Evolutionary conservation across 352 stramenopile genomes (phyloP).

Genomic region (Phytophthora pinifolia): DNA sequence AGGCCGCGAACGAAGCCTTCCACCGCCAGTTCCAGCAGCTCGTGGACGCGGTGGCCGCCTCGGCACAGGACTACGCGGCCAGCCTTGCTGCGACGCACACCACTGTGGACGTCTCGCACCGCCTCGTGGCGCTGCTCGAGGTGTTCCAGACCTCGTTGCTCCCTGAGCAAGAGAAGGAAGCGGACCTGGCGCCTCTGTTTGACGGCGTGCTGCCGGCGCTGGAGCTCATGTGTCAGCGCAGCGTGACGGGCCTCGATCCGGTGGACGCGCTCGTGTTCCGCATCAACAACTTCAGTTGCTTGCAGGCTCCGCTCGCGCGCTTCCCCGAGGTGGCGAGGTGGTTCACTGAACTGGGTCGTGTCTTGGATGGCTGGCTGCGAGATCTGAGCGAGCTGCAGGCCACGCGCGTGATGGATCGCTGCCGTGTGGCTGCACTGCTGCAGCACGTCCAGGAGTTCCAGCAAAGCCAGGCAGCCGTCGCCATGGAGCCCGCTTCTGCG

Average conservation of each 20-base stretch:
- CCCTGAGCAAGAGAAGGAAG: slow-evolving; percentile 48
- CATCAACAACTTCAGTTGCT: slow-evolving; percentile 73
- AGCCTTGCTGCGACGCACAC: slow-evolving; percentile 59
- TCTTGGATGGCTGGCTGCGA: slow-evolving; percentile 40
- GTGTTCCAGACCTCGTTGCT: slow-evolving; percentile 63
- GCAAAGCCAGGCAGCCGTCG: slow-evolving; percentile 21
- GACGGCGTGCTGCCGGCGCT: slow-evolving; percentile 51
- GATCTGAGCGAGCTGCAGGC: slow-evolving; percentile 51
- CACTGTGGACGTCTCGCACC: slow-evolving; percentile 59
- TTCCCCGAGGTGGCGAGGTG: slow-evolving; percentile 51
- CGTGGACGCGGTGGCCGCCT: slow-evolving; percentile 43
- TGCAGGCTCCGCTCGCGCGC: slow-evolving; percentile 44
- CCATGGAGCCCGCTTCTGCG: slow-evolving; percentile 3
- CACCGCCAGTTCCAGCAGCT: slow-evolving; percentile 53
- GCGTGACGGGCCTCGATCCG: slow-evolving; percentile 34
- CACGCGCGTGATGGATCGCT: slow-evolving; percentile 49
- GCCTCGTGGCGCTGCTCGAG: slow-evolving; percentile 54
- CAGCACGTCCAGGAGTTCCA: slow-evolving; percentile 42
- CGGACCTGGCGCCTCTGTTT: slow-evolving; percentile 53
- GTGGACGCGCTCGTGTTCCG: slow-evolving; percentile 66
- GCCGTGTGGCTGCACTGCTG: slow-evolving; percentile 37
- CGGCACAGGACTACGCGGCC: slow-evolving; percentile 60
- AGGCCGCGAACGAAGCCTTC: slow-evolving; percentile 49
- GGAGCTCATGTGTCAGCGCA: slow-evolving; percentile 51
- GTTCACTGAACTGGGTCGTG: slow-evolving; percentile 28